Conservation (phyloP, 306 rosid genomes). For the Cercis canadensis region DNA sequence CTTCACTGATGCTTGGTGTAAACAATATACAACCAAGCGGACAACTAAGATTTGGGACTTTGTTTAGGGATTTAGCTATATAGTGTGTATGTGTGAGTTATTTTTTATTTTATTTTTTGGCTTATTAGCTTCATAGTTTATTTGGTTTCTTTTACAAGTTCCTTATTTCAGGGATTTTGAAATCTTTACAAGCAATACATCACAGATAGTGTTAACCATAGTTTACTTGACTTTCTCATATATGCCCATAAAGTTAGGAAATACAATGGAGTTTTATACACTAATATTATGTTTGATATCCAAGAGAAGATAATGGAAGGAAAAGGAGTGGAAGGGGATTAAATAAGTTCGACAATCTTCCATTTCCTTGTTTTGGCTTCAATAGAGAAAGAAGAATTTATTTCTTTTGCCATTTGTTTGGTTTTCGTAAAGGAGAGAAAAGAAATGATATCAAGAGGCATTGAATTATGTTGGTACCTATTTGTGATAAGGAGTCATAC, state of each 20-base stretch:
- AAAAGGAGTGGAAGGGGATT: too few relatives aligned
- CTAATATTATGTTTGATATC: too few relatives aligned
- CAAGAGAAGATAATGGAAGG: too few relatives aligned
- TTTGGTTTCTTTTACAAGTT: background rate
- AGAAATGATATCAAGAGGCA: background rate
- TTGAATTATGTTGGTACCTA: conserved; percentile 5
- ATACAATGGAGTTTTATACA: too few relatives aligned
- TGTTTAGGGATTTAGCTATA: background rate
- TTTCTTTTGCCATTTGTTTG: too few relatives aligned
- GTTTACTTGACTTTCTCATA: too few relatives aligned
- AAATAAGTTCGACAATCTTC: background rate
- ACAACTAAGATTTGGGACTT: background rate
- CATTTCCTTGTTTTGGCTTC: background rate
- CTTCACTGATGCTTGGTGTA: too few relatives aligned
- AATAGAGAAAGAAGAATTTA: too few relatives aligned
- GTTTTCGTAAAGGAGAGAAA: conserved; percentile 1
- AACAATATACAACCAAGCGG: background rate
- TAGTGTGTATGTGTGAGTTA: too few relatives aligned
- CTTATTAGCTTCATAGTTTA: too few relatives aligned
- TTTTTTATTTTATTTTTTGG: too few relatives aligned
- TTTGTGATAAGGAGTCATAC: background rate
- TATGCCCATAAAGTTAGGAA: too few relatives aligned
- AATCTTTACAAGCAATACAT: background rate
- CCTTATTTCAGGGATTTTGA: background rate
- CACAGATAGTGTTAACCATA: background rate